phyloP scores from a whole-genome alignment of 768 basidiomycete species.

The Leucocoprinus sp. region DNA sequence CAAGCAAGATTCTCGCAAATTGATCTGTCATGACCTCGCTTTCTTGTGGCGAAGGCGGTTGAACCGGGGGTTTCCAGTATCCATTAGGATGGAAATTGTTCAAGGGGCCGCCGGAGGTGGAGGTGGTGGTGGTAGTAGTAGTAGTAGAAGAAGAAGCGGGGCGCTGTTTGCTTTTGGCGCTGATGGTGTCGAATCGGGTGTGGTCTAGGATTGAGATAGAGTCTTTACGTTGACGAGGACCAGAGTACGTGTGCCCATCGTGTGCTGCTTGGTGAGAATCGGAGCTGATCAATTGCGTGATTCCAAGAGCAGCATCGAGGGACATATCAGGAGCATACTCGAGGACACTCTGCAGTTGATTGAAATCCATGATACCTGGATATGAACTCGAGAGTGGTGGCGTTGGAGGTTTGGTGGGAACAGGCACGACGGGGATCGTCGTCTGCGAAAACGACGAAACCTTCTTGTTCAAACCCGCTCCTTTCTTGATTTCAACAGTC shows the following conservation, averaged over 20 bases:
- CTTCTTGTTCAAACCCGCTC: too few species aligned
- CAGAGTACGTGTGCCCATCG: background rate
- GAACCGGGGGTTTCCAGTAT: conserved; percentile 6
- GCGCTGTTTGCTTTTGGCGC: conserved; percentile 2
- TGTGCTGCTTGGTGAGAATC: background rate
- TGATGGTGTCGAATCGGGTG: conserved; percentile 4
- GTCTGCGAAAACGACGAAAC: background rate
- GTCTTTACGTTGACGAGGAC: conserved; percentile 3
- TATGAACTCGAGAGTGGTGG: conserved; percentile 1
- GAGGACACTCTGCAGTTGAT: conserved; percentile 3
- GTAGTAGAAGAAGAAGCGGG: conserved; percentile 1
- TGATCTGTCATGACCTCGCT: conserved; percentile 5
- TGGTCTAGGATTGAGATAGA: conserved; percentile 9
- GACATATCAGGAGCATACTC: background rate
- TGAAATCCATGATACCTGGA: background rate
- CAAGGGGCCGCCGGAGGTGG: background rate
- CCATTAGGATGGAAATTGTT: background rate
- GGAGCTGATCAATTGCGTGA: conserved; percentile 1
- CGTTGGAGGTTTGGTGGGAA: background rate
- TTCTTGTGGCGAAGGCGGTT: conserved; percentile 7
- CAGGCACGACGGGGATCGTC: background rate
- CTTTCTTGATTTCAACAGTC: conserved; percentile 6
- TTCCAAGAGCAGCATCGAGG: conserved; percentile 4
- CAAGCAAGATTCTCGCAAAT: conserved; percentile 2
- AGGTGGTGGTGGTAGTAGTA: background rate